phyloP scores from a whole-genome alignment of 371 early-diverging fungal genomes.

The Mucor circinelloides region DNA sequence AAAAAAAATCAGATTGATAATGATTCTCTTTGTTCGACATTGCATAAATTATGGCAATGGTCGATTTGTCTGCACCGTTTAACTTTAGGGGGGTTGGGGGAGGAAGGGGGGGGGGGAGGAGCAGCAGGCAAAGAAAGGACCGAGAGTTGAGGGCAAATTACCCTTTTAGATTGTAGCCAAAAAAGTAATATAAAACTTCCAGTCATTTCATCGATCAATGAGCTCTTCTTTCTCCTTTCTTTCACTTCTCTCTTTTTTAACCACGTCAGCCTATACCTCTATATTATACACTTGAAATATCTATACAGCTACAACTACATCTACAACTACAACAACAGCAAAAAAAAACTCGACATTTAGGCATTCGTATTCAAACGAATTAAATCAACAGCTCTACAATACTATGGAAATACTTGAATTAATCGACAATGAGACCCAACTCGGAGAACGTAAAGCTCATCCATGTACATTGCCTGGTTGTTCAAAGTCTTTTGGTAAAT shows the following conservation, averaged over 20 bases:
- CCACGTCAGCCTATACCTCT: not conserved
- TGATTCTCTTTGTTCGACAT: not conserved
- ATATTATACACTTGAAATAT: not conserved
- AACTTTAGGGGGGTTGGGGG: not conserved
- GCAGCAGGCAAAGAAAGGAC: not conserved
- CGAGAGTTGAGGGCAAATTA: not conserved
- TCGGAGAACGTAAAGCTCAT: conserved; percentile 30
- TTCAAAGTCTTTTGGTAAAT: conserved; percentile 37
- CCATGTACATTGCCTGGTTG: conserved; percentile 36
- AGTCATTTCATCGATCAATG: not conserved
- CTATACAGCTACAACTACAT: not conserved
- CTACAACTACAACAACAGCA: not conserved
- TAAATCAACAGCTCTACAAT: not conserved
- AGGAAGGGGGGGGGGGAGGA: not conserved
- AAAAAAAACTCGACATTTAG: not conserved
- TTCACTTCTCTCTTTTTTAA: not conserved
- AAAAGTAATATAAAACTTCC: conserved; percentile 5
- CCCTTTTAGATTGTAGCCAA: conserved; percentile 2
- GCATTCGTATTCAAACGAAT: not conserved
- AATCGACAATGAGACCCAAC: conserved; percentile 52
- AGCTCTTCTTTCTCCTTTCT: conserved; percentile 4
- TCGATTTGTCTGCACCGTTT: not conserved
- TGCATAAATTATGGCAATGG: not conserved
- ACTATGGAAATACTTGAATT: conserved; percentile 68
- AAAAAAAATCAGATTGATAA: not conserved